These are phyloP conservation scores for Vaccinium myrtillus DNA, from an alignment of 148 eudicot species.

Conservation along the genomic window DNA sequence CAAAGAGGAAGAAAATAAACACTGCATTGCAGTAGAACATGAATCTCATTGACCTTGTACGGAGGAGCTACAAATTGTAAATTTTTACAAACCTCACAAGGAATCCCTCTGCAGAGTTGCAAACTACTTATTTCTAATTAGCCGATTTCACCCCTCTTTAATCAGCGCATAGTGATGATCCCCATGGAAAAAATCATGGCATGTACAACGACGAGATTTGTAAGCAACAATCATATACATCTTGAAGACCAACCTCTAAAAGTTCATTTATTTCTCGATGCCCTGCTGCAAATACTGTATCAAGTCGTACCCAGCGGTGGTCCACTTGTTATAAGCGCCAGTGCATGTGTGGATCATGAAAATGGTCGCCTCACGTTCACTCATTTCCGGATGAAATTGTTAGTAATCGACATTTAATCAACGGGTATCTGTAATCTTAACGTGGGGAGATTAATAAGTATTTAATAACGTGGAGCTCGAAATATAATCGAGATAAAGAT, in stretches of 20 bases:
- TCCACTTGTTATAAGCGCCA: constrained; percentile 98
- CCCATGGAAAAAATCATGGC: neutral
- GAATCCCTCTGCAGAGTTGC: constrained; percentile 9
- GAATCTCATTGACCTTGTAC: neutral
- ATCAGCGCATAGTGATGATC: neutral
- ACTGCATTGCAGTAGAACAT: neutral
- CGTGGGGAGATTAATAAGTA: too few relatives aligned
- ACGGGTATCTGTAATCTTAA: too few relatives aligned
- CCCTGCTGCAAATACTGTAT: constrained; percentile 98
- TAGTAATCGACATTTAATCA: too few relatives aligned
- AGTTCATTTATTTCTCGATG: constrained; percentile 63
- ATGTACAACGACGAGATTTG: neutral
- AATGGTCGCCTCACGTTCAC: constrained; percentile 87
- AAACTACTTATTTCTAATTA: constrained; percentile 6
- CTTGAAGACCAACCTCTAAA: neutral
- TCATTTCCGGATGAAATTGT: constrained; percentile 99
- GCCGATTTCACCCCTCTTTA: constrained; percentile 10
- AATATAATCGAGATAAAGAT: too few relatives aligned
- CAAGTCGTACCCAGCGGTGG: constrained; percentile 95
- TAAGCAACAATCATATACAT: constrained; percentile 16
- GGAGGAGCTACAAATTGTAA: neutral
- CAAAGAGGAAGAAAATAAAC: neutral
- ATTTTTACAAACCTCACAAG: constrained; percentile 15
- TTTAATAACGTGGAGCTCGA: too few relatives aligned
- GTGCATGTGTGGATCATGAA: constrained; percentile 93